Percentiles rank a stretch among this genome's conserved stretches.
phyloP scores from a whole-genome alignment of 768 basidiomycete genomes.

The Lactarius deliciosus region DNA sequence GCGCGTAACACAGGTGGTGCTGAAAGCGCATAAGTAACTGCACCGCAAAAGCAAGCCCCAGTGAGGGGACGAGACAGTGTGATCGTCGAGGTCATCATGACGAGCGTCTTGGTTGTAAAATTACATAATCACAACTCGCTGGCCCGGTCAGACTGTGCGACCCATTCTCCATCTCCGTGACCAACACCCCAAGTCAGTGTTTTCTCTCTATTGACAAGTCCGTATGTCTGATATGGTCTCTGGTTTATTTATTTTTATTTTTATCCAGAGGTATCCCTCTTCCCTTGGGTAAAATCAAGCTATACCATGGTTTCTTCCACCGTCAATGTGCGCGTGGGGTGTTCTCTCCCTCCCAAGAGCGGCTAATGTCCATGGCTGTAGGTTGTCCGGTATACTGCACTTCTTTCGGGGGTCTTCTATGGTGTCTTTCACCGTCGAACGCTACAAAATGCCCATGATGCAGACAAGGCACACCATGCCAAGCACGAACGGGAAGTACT shows the following conservation, averaged over 20 bases:
- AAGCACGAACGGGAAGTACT: conserved; percentile 72
- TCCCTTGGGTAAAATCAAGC: conserved; percentile 27
- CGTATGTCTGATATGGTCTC: not conserved
- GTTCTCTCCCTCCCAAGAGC: not conserved
- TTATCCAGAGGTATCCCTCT: conserved; percentile 13
- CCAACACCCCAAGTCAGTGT: conserved; percentile 17
- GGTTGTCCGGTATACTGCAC: conserved; percentile 94
- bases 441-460: conserved; percentile 77
- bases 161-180: conserved; percentile 15
- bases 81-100: conserved; percentile 9
- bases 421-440: conserved; percentile 92
- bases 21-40: conserved; percentile 47
- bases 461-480: conserved; percentile 71
- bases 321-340: conserved; percentile 23
- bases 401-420: conserved; percentile 83
- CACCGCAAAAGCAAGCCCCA: conserved; percentile 63
- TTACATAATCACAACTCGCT: conserved; percentile 28
- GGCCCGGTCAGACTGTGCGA: conserved; percentile 16
- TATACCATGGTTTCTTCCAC: conserved; percentile 27
- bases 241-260: not conserved
- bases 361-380: conserved; percentile 10
- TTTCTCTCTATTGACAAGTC: conserved; percentile 5
- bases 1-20: conserved; percentile 54
- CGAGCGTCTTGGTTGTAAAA: not conserved
- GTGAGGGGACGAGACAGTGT: conserved; percentile 21